Percentiles rank a stretch among this genome's conserved stretches.
Conservation (phyloP, 73 alveolate genomes). For the Tetrahymena elliotti region DNA sequence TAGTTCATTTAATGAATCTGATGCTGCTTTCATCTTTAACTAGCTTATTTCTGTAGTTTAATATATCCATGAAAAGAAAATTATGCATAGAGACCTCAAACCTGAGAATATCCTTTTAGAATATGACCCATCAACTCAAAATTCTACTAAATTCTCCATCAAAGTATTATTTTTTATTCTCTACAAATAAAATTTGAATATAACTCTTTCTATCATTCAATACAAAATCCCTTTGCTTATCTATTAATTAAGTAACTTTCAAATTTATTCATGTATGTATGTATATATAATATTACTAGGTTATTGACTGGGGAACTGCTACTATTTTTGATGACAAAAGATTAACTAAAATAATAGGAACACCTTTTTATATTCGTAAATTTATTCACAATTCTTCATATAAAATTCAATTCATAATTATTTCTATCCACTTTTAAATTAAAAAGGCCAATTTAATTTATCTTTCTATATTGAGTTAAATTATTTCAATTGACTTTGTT, state of each 20-base stretch:
- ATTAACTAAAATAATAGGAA: neutral
- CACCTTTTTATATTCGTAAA: neutral
- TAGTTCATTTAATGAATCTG: conserved; percentile 45
- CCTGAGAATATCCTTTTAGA: conserved; percentile 64
- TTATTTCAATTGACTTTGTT: no score
- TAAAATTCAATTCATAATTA: no score
- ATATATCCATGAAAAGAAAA: conserved; percentile 65
- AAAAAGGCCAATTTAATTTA: no score
- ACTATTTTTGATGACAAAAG: neutral
- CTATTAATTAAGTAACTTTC: no score
- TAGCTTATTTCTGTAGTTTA: conserved; percentile 57
- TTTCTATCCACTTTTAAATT: no score
- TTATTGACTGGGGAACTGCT: neutral
- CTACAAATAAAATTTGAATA: neutral
- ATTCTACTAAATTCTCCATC: neutral
- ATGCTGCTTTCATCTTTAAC: conserved; percentile 59
- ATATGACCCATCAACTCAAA: neutral
- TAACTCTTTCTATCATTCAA: neutral
- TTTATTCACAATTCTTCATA: no score
- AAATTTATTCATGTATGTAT: no score
- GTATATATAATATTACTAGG: neutral
- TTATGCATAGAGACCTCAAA: conserved; percentile 64
- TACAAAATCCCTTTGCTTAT: neutral
- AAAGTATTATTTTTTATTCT: neutral
- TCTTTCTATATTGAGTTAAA: no score